Percentiles rank a stretch among this genome's conserved stretches.
These are phyloP conservation scores for Saccharomyces cerevisiae DNA, from an alignment of 805 yeast genomes.

Conservation along the genomic window DNA sequence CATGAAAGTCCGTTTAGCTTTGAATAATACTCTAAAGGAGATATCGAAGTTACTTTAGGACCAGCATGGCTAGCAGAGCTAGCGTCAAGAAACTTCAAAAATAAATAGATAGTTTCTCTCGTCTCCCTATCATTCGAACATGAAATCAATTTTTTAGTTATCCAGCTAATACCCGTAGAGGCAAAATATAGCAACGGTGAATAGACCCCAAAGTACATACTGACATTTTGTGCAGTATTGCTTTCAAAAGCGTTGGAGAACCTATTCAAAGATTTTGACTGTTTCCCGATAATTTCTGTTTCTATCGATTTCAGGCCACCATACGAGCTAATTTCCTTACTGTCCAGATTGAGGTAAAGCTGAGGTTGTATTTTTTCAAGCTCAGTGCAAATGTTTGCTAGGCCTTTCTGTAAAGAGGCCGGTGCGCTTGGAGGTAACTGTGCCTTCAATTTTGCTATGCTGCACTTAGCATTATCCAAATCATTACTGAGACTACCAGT, in stretches of 20 bases:
- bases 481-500: conserved; percentile 6
- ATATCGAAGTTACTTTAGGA: neutral
- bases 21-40: neutral
- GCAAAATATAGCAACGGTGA: conserved; percentile 8
- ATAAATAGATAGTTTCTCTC: conserved; percentile 9
- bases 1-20: neutral
- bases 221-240: neutral
- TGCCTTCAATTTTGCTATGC: conserved; percentile 2
- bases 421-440: neutral
- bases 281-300: conserved; percentile 6
- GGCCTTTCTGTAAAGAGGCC: neutral
- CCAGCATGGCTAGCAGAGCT: neutral
- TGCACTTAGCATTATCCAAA: conserved; percentile 1
- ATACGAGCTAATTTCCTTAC: neutral
- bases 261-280: conserved; percentile 1
- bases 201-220: conserved; percentile 9
- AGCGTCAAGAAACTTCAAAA: conserved; percentile 10
- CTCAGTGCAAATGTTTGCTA: conserved; percentile 2
- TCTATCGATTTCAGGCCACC: conserved; percentile 6
- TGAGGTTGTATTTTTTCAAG: conserved; percentile 6
- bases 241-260: neutral
- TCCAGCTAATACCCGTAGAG: conserved; percentile 1
- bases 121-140: conserved; percentile 5
- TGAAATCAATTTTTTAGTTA: neutral
- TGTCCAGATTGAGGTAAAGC: conserved; percentile 2